A percentile compares a stretch with the other conserved stretches of the same genome.
phyloP scores from a whole-genome alignment of 139 green algal species.

The Chlamydomonas applanata region DNA sequence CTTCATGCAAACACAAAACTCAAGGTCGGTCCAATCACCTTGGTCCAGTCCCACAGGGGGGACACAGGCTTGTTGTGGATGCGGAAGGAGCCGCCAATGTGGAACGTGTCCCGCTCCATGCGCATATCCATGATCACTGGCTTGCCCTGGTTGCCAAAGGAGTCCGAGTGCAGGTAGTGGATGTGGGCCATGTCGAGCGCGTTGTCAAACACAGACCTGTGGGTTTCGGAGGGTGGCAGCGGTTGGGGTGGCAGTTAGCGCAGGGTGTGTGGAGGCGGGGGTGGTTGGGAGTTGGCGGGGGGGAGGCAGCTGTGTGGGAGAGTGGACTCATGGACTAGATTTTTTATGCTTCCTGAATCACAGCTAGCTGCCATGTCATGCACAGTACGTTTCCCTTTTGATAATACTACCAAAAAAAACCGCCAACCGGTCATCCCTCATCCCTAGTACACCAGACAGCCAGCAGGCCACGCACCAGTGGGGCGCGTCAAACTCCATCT shows the following conservation, averaged over 20 bases:
- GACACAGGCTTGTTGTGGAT: slow-evolving; percentile 86
- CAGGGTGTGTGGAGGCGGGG: slow-evolving; percentile 22
- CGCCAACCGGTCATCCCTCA: too few species aligned
- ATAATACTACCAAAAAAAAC: too few species aligned
- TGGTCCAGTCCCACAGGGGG: slow-evolving; percentile 65
- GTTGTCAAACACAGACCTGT: slow-evolving; percentile 84
- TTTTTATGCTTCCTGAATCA: too few species aligned
- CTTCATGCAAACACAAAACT: too few species aligned
- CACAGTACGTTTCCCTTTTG: too few species aligned
- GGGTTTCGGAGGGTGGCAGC: too few species aligned
- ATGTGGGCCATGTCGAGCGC: slow-evolving; percentile 89
- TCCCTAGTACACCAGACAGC: too few species aligned
- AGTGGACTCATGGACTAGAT: slow-evolving; percentile 41
- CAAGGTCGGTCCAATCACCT: too few species aligned
- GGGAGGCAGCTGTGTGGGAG: too few species aligned
- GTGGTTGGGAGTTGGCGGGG: too few species aligned
- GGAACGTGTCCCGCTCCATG: slow-evolving; percentile 43
- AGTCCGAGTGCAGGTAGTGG: slow-evolving; percentile 83
- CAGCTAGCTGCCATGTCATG: too few species aligned
- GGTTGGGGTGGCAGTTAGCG: too few species aligned
- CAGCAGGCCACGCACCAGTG: slow-evolving; percentile 69
- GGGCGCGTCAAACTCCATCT: slow-evolving; percentile 54
- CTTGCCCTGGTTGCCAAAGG: slow-evolving; percentile 63
- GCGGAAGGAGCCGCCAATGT: slow-evolving; percentile 33
- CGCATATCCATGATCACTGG: slow-evolving; percentile 73